Evolutionary conservation across 805 yeast species (phyloP), one percentile per base, ranked within the genome.

Genomic region (Yarrowia deformans): DNA sequence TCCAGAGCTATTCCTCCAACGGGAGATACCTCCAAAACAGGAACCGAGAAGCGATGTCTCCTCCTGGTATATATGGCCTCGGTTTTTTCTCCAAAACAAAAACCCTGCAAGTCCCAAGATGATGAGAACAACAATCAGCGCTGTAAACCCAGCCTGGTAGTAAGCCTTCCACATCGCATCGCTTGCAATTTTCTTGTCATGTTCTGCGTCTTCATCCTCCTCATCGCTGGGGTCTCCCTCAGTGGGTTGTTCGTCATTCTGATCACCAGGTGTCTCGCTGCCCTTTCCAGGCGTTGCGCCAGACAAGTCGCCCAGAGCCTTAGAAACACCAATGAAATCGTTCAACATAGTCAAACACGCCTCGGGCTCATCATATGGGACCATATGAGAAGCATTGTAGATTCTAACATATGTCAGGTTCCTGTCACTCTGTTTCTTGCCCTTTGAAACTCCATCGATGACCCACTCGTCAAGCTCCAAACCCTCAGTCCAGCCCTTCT

Each of bases 341-440:
- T 91, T 93, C 49, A 93, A 79, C 70, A 93, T 78, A 18, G 92
- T 91, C 72, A 93, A 82, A 8, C 93, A 85, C 35, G 85, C 83
- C 56, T 83, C 86, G 1, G 95, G 90, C 67, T 85, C 79, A 76
- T 93, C 98, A 72, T 85, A 88, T 0, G 98, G 97, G 34, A 93
- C 95, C 98, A 95, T 94, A 76, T 95, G 98, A 3, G 97, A 89
- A 0, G 97, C 87, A 73, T 91, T 86, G 76, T 79, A 85, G 1
- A 94, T 86, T 69, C 87, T 86, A 40, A 90, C 87, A 76, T 89
- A 90, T 0, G 97, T 89, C 74, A 94, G 81, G 75, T 91, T 91
- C 71, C 91, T 83, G 60, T 88, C 93, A 73, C 70, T 86, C 84
- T 77, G 78, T 54, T 83, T 77, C 23, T 73, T 70, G 5, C 89